Percentiles rank a stretch among this genome's conserved stretches.
phyloP scores from a whole-genome alignment of 208 protist genomes.

The Wallacemonas sp. region DNA sequence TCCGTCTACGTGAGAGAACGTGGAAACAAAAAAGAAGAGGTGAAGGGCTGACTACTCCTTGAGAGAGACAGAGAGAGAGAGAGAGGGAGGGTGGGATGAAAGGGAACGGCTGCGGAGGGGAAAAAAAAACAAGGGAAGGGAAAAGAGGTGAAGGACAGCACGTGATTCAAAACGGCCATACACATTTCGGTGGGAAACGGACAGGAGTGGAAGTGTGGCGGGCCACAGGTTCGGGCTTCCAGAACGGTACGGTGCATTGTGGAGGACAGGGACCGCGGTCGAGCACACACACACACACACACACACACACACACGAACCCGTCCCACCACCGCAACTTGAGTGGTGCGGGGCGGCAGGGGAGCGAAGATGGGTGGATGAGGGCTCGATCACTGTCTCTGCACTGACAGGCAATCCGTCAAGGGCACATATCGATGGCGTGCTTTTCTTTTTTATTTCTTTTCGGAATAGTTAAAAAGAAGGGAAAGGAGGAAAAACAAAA shows the following conservation, averaged over 20 bases:
- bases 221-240: background rate
- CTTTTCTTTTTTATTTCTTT: background rate
- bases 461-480: constrained; percentile 7
- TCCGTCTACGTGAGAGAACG: no score
- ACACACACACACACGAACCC: background rate
- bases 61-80: background rate
- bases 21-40: no score
- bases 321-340: no score
- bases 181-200: background rate
- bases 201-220: background rate
- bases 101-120: no score
- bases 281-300: background rate
- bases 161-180: no score
- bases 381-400: no score
- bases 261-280: background rate
- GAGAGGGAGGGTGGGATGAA: no score
- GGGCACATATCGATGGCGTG: background rate
- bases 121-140: no score
- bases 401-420: no score
- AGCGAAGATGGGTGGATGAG: no score
- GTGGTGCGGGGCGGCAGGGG: no score
- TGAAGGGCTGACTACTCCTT: background rate
- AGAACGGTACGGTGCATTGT: background rate
- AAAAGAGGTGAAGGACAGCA: no score
- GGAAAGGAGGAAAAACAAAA: constrained; percentile 13